Percentiles rank a stretch among this genome's conserved stretches.
Evolutionary conservation across 768 basidiomycete species (phyloP).

Genomic region (Auricularia cornea): DNA sequence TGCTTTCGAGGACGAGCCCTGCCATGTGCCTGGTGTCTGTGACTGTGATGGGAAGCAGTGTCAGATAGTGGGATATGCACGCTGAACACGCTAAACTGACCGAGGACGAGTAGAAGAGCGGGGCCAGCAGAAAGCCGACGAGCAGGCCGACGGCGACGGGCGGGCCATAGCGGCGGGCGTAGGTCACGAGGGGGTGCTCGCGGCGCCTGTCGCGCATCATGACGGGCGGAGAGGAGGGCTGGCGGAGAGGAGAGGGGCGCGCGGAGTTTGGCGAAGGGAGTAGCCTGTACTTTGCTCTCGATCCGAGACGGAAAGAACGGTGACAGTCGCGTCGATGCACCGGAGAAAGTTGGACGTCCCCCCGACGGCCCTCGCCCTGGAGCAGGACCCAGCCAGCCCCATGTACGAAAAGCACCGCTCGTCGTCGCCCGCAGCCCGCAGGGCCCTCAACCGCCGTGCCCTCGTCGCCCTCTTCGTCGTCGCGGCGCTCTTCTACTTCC

Average conservation of each 20-base stretch:
- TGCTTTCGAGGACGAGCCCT: conserved; percentile 8
- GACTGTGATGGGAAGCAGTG: neutral
- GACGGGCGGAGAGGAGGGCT: neutral
- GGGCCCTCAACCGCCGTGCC: conserved; percentile 58
- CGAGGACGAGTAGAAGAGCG: conserved; percentile 17
- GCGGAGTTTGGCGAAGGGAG: too few relatives aligned
- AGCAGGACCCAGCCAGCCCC: neutral
- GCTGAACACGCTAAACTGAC: neutral
- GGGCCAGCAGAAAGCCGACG: conserved; percentile 50
- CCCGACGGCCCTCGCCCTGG: neutral
- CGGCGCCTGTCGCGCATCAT: neutral
- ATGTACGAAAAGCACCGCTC: neutral
- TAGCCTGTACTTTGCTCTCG: too few relatives aligned
- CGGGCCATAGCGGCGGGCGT: neutral
- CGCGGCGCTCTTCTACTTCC: conserved; percentile 42
- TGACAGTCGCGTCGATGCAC: neutral
- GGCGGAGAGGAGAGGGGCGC: neutral
- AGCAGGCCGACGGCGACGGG: conserved; percentile 51
- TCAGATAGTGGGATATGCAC: neutral
- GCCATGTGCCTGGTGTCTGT: conserved; percentile 7
- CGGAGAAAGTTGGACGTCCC: neutral
- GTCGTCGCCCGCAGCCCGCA: conserved; percentile 35
- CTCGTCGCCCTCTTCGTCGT: conserved; percentile 46
- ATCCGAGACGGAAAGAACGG: too few relatives aligned
- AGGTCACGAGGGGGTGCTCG: neutral